Evolutionary conservation across 345 rosid species (phyloP), one percentile per base, ranked within the genome.

Genomic region (Populus ilicifolia): DNA sequence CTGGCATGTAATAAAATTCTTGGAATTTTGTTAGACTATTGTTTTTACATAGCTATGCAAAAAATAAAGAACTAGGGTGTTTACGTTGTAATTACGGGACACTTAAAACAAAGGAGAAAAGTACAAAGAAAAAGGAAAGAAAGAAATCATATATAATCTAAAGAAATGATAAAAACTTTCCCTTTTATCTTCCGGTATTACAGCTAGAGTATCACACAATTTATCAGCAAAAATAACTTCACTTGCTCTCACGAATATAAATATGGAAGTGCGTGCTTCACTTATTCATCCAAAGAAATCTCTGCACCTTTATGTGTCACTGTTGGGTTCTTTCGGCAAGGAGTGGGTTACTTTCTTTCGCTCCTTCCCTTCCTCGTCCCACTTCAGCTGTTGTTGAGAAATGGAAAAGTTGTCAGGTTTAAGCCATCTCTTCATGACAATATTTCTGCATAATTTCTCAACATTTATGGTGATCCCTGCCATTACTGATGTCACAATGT

Each of bases 401-500:
- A 85, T 77, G 87, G 86, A 74, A 44, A 80, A 79, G 83, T 33
- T 72, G 70, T 75, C 77, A 14, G 84, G 80, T 73, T 76, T 89
- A 72, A 81, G 80, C 59, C 93, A 89, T 77, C 87, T 89, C 54
- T 85, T 82, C 79, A 75, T 82, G 80, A 87, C 90, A 18, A 50
- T 85, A 33, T 89, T 82, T 75, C 84, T 89, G 67, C 86, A 87
- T 70, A 71, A 72, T 76, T 86, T 86, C 87, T 80, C 89, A 25
- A 18, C 80, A 1, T 79, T 78, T 68, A 89, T 89, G 89, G 88
- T 89, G 81, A 78, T 83, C 75, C 90, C 90, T 0, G 86, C 88
- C 83, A 89, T 89, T 77, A 89, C 92, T 5, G 90, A 89, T 35
- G 88, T 89, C 17, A 88, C 90, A 16, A 85, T 89, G 92, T 62